Evolutionary conservation across 768 basidiomycete genomes (phyloP).

Genomic region (Chalciporus piperatus): DNA sequence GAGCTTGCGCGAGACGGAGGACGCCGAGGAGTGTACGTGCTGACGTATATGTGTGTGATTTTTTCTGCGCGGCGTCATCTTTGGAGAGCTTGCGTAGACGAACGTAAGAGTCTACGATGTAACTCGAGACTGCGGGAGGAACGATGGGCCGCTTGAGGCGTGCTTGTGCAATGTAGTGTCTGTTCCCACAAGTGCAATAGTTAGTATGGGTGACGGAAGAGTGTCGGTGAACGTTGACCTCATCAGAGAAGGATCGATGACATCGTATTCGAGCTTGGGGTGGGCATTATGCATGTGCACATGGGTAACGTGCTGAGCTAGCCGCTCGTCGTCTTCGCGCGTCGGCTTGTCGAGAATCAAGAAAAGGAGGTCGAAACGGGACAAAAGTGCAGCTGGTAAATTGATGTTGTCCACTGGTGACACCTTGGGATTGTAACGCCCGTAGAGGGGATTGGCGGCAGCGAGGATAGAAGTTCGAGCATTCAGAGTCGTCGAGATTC

Average conservation of each 20-base stretch:
- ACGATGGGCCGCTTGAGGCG: conserved; percentile 89
- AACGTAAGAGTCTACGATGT: conserved; percentile 94
- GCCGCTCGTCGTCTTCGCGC: conserved; percentile 91
- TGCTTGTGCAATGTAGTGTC: conserved; percentile 93
- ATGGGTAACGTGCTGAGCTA: conserved; percentile 96
- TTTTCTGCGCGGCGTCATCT: conserved; percentile 84
- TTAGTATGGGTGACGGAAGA: neutral
- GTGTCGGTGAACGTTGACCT: conserved; percentile 47
- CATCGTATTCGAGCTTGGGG: conserved; percentile 79
- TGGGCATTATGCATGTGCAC: conserved; percentile 97
- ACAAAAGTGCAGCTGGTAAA: conserved; percentile 91
- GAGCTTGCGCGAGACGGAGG: conserved; percentile 90
- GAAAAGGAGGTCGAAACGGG: conserved; percentile 95
- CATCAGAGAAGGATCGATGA: conserved; percentile 85
- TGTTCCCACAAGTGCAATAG: conserved; percentile 29
- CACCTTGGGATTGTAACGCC: conserved; percentile 96
- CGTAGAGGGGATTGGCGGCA: conserved; percentile 96
- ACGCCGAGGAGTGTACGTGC: conserved; percentile 94
- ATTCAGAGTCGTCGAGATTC: conserved; percentile 97
- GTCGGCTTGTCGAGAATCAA: conserved; percentile 95
- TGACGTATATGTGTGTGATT: conserved; percentile 92
- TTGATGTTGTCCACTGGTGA: conserved; percentile 99
- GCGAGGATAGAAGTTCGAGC: conserved; percentile 97
- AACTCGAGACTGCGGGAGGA: conserved; percentile 82
- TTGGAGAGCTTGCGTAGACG: conserved; percentile 91